Conservation (phyloP, 176 grass and related monocot species). For the Aegilops bicornis region DNA sequence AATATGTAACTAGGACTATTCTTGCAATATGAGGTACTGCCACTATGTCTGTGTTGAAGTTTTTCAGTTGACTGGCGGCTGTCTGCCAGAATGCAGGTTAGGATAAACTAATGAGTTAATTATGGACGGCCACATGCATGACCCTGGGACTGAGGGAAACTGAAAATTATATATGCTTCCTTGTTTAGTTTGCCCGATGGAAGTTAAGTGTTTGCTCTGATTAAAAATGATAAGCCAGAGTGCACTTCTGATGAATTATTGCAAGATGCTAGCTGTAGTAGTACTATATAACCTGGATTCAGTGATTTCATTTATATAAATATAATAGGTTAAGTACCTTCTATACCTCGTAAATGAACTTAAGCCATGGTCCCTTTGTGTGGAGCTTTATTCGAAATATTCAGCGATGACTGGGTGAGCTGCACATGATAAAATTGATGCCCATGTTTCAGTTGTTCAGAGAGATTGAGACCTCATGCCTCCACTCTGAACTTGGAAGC, state of each 20-base stretch:
- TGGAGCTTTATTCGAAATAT: conserved; percentile 1
- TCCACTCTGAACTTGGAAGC: not conserved
- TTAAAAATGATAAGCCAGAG: not conserved
- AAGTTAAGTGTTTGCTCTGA: not conserved
- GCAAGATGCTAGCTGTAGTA: not conserved
- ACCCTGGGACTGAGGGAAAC: not conserved
- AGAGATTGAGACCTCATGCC: not conserved
- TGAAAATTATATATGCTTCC: not conserved
- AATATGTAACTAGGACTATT: not conserved
- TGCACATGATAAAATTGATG: not conserved
- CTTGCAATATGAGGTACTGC: not conserved
- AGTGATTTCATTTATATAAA: not conserved
- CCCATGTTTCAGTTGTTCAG: conserved; percentile 1
- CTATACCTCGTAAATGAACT: not conserved
- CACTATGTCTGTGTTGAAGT: not conserved
- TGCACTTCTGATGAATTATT: not conserved
- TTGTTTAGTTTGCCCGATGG: not conserved
- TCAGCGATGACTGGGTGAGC: not conserved
- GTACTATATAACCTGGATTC: not conserved
- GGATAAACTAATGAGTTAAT: not conserved
- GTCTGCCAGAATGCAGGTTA: not conserved
- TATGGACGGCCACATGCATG: not conserved
- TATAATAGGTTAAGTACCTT: not conserved
- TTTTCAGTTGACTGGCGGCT: not conserved
- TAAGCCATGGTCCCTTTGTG: conserved; percentile 9